Base-by-base conservation (phyloP, 352 stramenopile species). In the Phytophthora hibernalis region DNA sequence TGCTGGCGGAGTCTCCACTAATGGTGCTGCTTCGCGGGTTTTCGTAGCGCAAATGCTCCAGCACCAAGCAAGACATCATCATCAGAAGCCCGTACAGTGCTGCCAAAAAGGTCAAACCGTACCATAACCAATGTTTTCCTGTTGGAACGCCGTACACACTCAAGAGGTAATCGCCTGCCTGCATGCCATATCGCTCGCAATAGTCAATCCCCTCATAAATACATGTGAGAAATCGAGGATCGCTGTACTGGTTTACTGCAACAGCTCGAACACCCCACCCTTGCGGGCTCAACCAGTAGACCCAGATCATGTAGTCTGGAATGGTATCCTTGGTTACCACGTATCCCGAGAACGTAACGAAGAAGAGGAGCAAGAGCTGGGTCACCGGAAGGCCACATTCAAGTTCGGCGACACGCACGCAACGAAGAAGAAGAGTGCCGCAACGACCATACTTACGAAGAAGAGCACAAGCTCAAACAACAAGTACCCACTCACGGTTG, bases 391-490 rank as follows among this genome's bases (percentile, higher is more conserved):
- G 8, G 65, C 76, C 8, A 82, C 54, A 26, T 71, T 49, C n/a
- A 75, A 4, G 24, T 65, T 79, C 13, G 76, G 69, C 0, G 72
- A 62, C 6, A 54, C 40, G 5, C 33, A 35, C 2, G 70, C 54
- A 5, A 86, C 12, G 52, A 79, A 69, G 52, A 79, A 79, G 55
- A 83, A 80, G 15, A 68, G 65, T 8, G 50, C 47, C 52, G 37
- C 26, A 45, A 47, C 44, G 1, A 38, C 53, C 54, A 76, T 56
- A 24, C 52, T 74, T 21, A 72, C 80, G 76, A 53, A 61, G 54
- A 91, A 67, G 9, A 95, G 54, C 9, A 90, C 66, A 1, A 72
- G 43, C 43, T 90, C 59, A 37, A 85, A 93, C 47, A 86, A 54
- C 16, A 93, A 50, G 44, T 79, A 92, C 11, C 77, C 70, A 15